Evolutionary conservation across 2,329 filamentous ascomycete genomes (phyloP).

Genomic region (Penicillium fuscoglaucum): DNA sequence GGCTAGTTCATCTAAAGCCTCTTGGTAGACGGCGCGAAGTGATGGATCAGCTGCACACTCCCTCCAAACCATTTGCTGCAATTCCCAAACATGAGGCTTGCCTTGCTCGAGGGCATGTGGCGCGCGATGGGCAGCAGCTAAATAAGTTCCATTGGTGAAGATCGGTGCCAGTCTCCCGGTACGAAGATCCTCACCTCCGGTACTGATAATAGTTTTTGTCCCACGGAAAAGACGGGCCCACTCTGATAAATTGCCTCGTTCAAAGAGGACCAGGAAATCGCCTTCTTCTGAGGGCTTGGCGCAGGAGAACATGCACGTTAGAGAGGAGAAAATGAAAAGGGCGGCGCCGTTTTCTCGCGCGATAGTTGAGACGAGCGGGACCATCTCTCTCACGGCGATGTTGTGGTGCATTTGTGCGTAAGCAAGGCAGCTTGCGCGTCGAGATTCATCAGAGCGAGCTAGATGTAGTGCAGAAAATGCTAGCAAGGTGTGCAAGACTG

Average conservation of each 20-base stretch:
- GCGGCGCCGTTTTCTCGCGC: slow-evolving; percentile 37
- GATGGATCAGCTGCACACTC: slow-evolving; percentile 4
- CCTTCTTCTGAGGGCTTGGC: slow-evolving; percentile 36
- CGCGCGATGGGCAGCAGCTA: background rate
- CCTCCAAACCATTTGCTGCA: slow-evolving; percentile 11
- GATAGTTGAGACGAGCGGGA: slow-evolving; percentile 36
- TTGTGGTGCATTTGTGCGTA: slow-evolving; percentile 43
- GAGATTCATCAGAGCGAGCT: slow-evolving; percentile 43
- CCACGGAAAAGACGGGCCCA: slow-evolving; percentile 44
- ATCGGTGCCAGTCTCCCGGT: slow-evolving; percentile 15
- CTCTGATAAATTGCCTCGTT: slow-evolving; percentile 36
- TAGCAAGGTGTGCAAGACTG: slow-evolving; percentile 52
- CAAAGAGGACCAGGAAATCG: slow-evolving; percentile 39
- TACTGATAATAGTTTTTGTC: slow-evolving; percentile 35
- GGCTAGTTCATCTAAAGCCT: slow-evolving; percentile 18
- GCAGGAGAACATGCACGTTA: slow-evolving; percentile 42
- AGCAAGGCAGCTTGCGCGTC: slow-evolving; percentile 42
- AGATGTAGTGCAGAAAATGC: slow-evolving; percentile 53
- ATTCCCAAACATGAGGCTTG: slow-evolving; percentile 12
- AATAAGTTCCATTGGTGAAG: slow-evolving; percentile 14
- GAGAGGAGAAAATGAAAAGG: slow-evolving; percentile 43
- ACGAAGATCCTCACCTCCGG: slow-evolving; percentile 24
- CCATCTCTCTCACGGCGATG: slow-evolving; percentile 32
- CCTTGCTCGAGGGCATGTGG: slow-evolving; percentile 6
- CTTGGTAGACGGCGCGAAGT: slow-evolving; percentile 11